Evolutionary conservation across 257 asterid species (phyloP).

Genomic region (Solanum medicagineum): DNA sequence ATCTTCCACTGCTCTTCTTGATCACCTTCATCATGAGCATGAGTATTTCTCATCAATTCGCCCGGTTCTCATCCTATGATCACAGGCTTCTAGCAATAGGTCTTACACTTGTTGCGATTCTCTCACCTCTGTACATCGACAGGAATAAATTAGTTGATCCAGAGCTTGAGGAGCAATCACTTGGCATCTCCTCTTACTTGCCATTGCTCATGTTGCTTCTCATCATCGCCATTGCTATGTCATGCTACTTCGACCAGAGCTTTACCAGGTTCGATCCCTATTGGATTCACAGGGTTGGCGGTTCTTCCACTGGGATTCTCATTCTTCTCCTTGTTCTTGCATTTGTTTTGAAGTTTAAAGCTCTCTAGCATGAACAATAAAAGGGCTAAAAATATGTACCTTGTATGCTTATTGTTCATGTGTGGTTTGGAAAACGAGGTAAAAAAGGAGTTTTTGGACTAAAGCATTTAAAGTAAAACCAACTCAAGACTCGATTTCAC

Average conservation of each 20-base stretch:
- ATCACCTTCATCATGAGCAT: slow-evolving; percentile 16
- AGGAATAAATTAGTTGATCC: slow-evolving; percentile 9
- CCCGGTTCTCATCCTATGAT: slow-evolving; percentile 17
- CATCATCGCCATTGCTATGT: slow-evolving; percentile 18
- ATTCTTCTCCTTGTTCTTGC: slow-evolving; percentile 24
- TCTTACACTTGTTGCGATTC: slow-evolving; percentile 20
- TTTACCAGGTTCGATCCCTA: slow-evolving; percentile 23
- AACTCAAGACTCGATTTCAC: not conserved
- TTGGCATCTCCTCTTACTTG: slow-evolving; percentile 9
- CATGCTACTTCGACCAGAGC: slow-evolving; percentile 16
- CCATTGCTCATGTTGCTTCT: slow-evolving; percentile 24
- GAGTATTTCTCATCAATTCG: slow-evolving; percentile 12
- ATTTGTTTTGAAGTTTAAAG: slow-evolving; percentile 27
- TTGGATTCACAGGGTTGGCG: slow-evolving; percentile 39
- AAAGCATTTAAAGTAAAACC: not conserved
- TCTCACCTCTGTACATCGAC: slow-evolving; percentile 35
- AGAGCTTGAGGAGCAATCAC: slow-evolving; percentile 18
- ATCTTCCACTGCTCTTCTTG: slow-evolving; percentile 32
- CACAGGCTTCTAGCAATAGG: slow-evolving; percentile 23
- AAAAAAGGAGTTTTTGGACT: not conserved
- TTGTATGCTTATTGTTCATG: not conserved
- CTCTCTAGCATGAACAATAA: not conserved
- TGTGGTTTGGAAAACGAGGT: not conserved
- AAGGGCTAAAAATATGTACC: not conserved
- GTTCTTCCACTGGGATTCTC: slow-evolving; percentile 38